Evolutionary conservation across 2,329 filamentous ascomycete genomes (phyloP).

Genomic region (Fusarium fracticaudum): DNA sequence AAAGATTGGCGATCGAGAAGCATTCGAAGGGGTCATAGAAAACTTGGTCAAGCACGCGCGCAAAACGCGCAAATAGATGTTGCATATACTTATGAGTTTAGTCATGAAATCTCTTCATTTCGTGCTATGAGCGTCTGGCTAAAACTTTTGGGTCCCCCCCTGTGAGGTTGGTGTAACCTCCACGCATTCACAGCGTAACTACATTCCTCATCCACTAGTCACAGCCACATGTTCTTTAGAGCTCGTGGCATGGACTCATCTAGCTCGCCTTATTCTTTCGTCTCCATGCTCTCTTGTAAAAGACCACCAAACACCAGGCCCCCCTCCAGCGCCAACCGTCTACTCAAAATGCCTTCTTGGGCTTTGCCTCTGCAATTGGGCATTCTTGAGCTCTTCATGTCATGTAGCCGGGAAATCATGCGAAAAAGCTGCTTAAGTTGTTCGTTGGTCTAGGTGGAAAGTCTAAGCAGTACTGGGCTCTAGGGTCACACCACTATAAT

Average conservation of each 20-base stretch:
- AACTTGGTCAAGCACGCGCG: conserved; percentile 92
- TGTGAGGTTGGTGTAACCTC: conserved; percentile 35
- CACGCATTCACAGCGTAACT: conserved; percentile 42
- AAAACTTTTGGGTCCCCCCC: conserved; percentile 34
- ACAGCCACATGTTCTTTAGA: conserved; percentile 10
- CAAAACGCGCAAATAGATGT: conserved; percentile 77
- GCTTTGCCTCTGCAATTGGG: conserved; percentile 30
- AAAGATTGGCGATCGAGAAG: conserved; percentile 88
- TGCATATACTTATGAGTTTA: conserved; percentile 26
- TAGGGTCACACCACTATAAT: conserved; percentile 62
- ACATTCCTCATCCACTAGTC: conserved; percentile 33
- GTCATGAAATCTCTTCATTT: conserved; percentile 34
- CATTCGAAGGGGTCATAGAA: conserved; percentile 96
- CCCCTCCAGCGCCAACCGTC: conserved; percentile 41
- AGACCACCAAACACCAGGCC: conserved; percentile 40
- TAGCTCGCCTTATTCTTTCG: conserved; percentile 16
- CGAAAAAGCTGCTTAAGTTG: conserved; percentile 32
- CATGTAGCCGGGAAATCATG: conserved; percentile 37
- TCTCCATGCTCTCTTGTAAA: conserved; percentile 28
- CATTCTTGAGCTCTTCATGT: conserved; percentile 33
- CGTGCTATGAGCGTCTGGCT: conserved; percentile 29
- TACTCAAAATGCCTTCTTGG: conserved; percentile 42
- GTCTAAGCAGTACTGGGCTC: conserved; percentile 60
- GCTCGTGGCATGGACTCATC: conserved; percentile 11
- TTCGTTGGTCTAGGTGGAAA: conserved; percentile 20